Evolutionary conservation across 306 rosid species (phyloP), one percentile per base, ranked within the genome.

Genomic region (Mimosa bimucronata): DNA sequence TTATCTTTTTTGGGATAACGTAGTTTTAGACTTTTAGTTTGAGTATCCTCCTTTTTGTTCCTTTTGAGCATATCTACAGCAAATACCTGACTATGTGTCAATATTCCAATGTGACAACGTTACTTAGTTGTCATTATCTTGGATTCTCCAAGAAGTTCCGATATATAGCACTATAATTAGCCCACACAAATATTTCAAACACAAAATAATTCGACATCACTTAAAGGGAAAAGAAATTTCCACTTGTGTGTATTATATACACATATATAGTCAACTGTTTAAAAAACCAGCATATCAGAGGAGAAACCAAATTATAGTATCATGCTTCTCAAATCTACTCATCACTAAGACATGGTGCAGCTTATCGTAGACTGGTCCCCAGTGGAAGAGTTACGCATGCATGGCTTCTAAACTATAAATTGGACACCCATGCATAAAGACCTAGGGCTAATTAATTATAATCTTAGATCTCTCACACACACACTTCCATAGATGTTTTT

Each of bases 391-490:
- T 73, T 42, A 44, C 38, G 41, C 77, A 73, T 83, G 83, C 73
- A 57, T 57, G 28, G 34, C 40, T 70, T 46, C 26, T 18, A 23
- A 23, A 42, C 23, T 19, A 25, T 44, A 19, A 10, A 48, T 40
- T 83, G 45, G 21, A 50, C 25, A 48, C 65, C 81, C 81, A 83
- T 84, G 84, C 81, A 83, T 75, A 79, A 70, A 44, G 11, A 55
- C 30, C 9, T 12, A 71, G 73, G 7, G 37, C 28, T 81, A 30
- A 61, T 34, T 34, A 4, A 19, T 6, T 19, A 50, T 64, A 7
- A 65, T 8, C 67, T 66, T 34, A 16, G 44, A 7, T 29, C 21
- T 13, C 37, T 29, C 37, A 0, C 55, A 4, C 34, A 1, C n/a
- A 5, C 38, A 25, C 18, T 6, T 64, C 8, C 10, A 72, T 9